A percentile compares a stretch with the other conserved stretches of the same genome.
Evolutionary conservation across 1,284 basidiomycete genomes (phyloP).

Genomic region (Phlebopus sp.): DNA sequence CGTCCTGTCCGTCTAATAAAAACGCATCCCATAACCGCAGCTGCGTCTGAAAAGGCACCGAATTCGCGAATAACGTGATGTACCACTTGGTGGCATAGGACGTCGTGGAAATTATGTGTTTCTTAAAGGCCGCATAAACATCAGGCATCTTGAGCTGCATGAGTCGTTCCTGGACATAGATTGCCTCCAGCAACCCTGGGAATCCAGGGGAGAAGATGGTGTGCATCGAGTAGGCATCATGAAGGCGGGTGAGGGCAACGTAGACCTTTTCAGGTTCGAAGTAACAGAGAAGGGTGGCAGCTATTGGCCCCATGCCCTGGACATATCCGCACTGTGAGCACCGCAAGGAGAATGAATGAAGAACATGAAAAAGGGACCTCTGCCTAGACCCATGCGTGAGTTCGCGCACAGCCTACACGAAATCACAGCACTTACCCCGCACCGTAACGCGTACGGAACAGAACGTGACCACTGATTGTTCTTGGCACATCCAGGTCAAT

Average conservation of each 20-base stretch:
- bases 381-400: conserved; percentile 53
- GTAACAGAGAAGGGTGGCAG: conserved; percentile 92
- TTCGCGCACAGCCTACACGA: conserved; percentile 6
- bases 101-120: conserved; percentile 87
- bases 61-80: conserved; percentile 94
- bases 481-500: conserved; percentile 98
- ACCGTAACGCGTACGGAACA: conserved; percentile 96
- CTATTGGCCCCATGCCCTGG: conserved; percentile 98
- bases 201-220: conserved; percentile 92
- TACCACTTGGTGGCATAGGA: conserved; percentile 99
- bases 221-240: conserved; percentile 89
- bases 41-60: conserved; percentile 95
- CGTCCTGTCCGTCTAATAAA: conserved; percentile 86
- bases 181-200: conserved; percentile 90
- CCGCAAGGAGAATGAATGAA: conserved; percentile 86
- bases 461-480: conserved; percentile 92
- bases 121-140: conserved; percentile 82
- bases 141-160: conserved; percentile 84
- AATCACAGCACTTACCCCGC: conserved; percentile 63
- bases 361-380: conserved; percentile 90
- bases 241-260: conserved; percentile 78
- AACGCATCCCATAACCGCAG: conserved; percentile 94
- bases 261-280: conserved; percentile 89
- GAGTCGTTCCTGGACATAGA: conserved; percentile 91
- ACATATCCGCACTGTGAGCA: conserved; percentile 94